Percentiles rank a stretch among this genome's conserved stretches.
These are phyloP conservation scores for Candida albicans DNA, from an alignment of 1,139 yeast genomes.

Conservation along the genomic window DNA sequence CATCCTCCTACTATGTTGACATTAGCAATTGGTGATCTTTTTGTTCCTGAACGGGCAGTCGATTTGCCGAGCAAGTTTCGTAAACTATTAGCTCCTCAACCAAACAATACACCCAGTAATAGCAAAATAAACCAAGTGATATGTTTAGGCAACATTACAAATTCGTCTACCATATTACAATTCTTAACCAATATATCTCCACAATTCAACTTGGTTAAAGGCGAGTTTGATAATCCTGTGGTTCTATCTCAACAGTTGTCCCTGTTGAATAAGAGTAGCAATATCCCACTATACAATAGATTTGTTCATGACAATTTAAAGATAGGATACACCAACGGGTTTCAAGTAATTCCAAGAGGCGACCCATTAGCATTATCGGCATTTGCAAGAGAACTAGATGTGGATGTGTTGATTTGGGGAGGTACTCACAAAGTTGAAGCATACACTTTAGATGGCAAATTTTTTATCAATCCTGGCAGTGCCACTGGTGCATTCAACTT, in stretches of 20 bases:
- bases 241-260: conserved; percentile 36
- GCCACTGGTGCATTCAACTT: conserved; percentile 87
- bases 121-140: conserved; percentile 83
- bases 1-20: conserved; percentile 57
- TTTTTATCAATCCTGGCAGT: conserved; percentile 93
- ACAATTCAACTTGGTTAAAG: conserved; percentile 74
- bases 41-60: conserved; percentile 82
- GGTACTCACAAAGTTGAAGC: conserved; percentile 94
- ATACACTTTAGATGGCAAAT: conserved; percentile 86
- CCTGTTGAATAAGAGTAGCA: conserved; percentile 35
- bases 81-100: conserved; percentile 63
- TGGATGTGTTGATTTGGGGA: conserved; percentile 93
- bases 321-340: conserved; percentile 86
- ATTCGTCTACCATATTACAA: conserved; percentile 59
- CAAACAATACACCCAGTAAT: conserved; percentile 37
- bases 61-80: conserved; percentile 61
- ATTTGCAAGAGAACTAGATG: conserved; percentile 88
- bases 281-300: conserved; percentile 64
- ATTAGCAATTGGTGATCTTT: conserved; percentile 87
- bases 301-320: conserved; percentile 69
- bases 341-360: conserved; percentile 76
- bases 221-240: conserved; percentile 59
- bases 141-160: conserved; percentile 84
- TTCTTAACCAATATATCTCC: conserved; percentile 69
- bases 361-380: conserved; percentile 84